Base-by-base conservation (phyloP, 73 alveolate genomes). In the Durusdinium trenchii region DNA sequence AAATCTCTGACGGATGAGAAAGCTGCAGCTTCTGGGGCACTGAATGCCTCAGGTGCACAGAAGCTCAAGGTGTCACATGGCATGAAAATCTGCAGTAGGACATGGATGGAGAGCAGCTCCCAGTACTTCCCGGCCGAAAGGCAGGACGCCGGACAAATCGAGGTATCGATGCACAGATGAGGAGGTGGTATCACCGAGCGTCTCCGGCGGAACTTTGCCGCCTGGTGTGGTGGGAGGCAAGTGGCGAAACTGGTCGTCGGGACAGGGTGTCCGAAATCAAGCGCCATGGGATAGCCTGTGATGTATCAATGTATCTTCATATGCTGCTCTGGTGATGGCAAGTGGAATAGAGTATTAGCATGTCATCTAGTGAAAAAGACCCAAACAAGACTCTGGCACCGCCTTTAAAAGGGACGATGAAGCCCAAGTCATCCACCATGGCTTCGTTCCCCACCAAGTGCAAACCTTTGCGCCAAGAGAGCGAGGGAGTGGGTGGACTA, bases 361-460 rank as follows among this genome's bases (percentile, higher is more conserved):
- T n/a, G n/a, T n/a, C n/a, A n/a, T 26, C 43, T 7, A 26, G 38
- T 40, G 38, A 23, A 23, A 64, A 4, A 5, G 78, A 64, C 38
- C 42, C 20, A 64, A 23, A 40, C 43, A 40, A 64, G 42, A 64
- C 43, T 20, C 40, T 26, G 18, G 5, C 50, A 16, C 35, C 45
- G 50, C 95, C 95, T 87, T 87, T 47, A 36, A 87, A 45, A 30
- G 95, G 95, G 38, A 87, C 84, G 43, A 99, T 45, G 95, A 99
- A 99, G 73, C 99, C 99, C 32, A 89, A 62, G 62, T 99, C 99
- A 85, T 99, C 99, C 45, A 99, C 95, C n/a, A 81, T 97, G 38
- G 99, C 99, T 52, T 99, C 99, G 82, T 99, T 99, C 48, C 99
- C 99, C 50, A 95, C 86, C 98, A 94, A 79, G 64, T 99, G 99